These are phyloP conservation scores for Musa schizocarpa DNA, from an alignment of 176 grass and related monocot species.

Conservation along the genomic window DNA sequence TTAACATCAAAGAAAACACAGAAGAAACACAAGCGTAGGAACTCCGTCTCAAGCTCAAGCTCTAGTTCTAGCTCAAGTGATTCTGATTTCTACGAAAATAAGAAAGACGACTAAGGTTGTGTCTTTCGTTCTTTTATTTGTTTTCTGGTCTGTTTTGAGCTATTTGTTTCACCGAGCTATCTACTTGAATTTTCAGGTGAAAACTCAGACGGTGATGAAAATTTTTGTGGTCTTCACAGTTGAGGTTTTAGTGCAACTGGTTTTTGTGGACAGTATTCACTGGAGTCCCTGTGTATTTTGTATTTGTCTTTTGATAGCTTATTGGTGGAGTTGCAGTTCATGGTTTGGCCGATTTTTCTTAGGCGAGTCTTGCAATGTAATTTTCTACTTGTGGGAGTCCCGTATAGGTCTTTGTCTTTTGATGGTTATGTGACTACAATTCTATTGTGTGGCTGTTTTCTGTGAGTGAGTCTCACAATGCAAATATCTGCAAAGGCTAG, in stretches of 20 bases:
- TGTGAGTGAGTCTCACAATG: background rate
- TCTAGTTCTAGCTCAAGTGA: slow-evolving; percentile 3
- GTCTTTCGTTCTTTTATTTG: background rate
- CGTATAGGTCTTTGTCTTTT: too few relatives aligned
- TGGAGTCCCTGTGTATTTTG: background rate
- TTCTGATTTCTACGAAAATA: slow-evolving; percentile 1
- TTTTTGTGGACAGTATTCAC: background rate
- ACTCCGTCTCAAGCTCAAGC: background rate
- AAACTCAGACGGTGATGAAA: background rate
- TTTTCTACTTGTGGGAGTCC: background rate
- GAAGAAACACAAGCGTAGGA: background rate
- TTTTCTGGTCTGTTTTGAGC: background rate
- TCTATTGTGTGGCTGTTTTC: background rate
- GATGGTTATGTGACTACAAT: background rate
- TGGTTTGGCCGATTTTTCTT: background rate
- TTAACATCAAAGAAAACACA: background rate
- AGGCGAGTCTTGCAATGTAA: background rate
- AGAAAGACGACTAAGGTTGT: background rate
- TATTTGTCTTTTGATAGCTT: background rate
- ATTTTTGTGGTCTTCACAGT: background rate
- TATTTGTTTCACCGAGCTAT: background rate
- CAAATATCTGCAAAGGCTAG: background rate
- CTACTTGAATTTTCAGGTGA: background rate
- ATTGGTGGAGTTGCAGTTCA: background rate
- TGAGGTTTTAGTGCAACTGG: background rate